These are phyloP conservation scores for Aspergillus sp. DNA, from an alignment of 2,329 filamentous ascomycete species.

Conservation along the genomic window DNA sequence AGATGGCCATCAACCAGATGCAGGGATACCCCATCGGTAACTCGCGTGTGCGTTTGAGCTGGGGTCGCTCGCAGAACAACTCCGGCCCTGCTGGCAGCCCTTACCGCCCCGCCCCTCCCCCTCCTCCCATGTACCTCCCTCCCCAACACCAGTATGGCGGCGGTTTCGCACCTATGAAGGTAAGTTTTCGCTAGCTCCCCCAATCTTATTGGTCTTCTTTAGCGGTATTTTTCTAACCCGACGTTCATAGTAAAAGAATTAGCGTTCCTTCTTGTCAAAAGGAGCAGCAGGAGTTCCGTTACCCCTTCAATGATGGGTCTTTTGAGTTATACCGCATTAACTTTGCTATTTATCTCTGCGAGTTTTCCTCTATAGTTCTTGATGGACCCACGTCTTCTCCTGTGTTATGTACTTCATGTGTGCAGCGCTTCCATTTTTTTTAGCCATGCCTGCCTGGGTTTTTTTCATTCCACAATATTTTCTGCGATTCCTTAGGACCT, in stretches of 20 bases:
- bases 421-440: constrained; percentile 42
- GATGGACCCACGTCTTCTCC: constrained; percentile 41
- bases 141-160: constrained; percentile 61
- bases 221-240: constrained; percentile 1
- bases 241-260: constrained; percentile 27
- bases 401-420: constrained; percentile 42
- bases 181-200: constrained; percentile 33
- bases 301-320: constrained; percentile 43
- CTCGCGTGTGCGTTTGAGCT: constrained; percentile 93
- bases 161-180: constrained; percentile 68
- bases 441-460: constrained; percentile 39
- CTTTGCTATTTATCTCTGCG: constrained; percentile 37
- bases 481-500: constrained; percentile 14
- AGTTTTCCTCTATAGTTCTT: constrained; percentile 43
- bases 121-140: constrained; percentile 70
- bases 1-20: constrained; percentile 99
- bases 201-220: too few relatives aligned
- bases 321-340: constrained; percentile 35
- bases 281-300: constrained; percentile 44
- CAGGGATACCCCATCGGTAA: constrained; percentile 99
- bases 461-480: constrained; percentile 21
- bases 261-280: constrained; percentile 42
- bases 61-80: constrained; percentile 99
- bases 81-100: constrained; percentile 93
- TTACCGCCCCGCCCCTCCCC: constrained; percentile 83